phyloP scores from a whole-genome alignment of 2,329 filamentous ascomycete genomes.

The Exophiala aquamarina region DNA sequence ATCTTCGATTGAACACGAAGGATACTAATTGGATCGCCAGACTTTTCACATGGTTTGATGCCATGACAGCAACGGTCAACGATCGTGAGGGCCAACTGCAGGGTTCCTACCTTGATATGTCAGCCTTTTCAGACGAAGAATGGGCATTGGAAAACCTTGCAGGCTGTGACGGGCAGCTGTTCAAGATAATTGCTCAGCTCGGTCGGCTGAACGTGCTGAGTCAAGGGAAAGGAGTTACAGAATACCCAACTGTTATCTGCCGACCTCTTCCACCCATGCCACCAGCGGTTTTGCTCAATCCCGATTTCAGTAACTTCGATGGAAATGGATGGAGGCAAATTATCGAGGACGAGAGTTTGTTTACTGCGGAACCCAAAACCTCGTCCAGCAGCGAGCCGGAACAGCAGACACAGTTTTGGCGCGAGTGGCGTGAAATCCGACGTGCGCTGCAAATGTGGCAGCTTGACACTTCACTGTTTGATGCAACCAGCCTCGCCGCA shows the following conservation, averaged over 20 bases:
- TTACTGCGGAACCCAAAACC: constrained; percentile 34
- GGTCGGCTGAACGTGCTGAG: constrained; percentile 82
- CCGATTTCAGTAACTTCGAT: constrained; percentile 56
- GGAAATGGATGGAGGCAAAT: constrained; percentile 43
- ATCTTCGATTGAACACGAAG: constrained; percentile 45
- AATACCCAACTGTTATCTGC: constrained; percentile 22
- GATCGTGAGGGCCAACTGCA: constrained; percentile 82
- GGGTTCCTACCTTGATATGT: constrained; percentile 62
- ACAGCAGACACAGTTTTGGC: constrained; percentile 67
- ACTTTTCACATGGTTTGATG: constrained; percentile 92
- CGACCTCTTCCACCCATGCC: constrained; percentile 36
- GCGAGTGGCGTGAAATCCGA: constrained; percentile 72
- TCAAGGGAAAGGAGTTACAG: constrained; percentile 55
- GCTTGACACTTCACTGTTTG: constrained; percentile 55
- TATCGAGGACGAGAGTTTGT: constrained; percentile 51
- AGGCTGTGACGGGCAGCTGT: constrained; percentile 82
- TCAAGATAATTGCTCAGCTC: constrained; percentile 80
- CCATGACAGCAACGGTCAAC: constrained; percentile 87
- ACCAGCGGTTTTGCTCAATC: constrained; percentile 12
- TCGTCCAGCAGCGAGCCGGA: constrained; percentile 40
- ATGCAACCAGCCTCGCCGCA: constrained; percentile 33
- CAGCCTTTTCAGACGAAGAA: constrained; percentile 64
- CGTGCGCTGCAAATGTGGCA: constrained; percentile 78
- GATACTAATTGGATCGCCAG: constrained; percentile 77
- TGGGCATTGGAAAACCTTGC: constrained; percentile 80